These are phyloP conservation scores for Tephrocybe sp. DNA, from an alignment of 768 basidiomycete genomes.

Conservation along the genomic window DNA sequence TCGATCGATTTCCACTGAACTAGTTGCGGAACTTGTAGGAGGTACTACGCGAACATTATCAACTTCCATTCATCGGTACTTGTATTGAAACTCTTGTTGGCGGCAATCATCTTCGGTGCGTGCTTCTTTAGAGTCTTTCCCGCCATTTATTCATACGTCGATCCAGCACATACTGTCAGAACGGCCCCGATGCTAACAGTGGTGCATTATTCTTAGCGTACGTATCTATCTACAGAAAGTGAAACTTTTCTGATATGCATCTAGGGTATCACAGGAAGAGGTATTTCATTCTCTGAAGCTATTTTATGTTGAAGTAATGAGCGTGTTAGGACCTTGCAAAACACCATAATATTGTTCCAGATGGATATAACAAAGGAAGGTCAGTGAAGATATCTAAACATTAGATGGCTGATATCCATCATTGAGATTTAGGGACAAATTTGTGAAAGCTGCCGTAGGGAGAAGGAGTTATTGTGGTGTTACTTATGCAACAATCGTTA, in stretches of 20 bases:
- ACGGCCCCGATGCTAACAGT: constrained; percentile 21
- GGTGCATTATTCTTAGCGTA: constrained; percentile 22
- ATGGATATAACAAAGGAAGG: constrained; percentile 24
- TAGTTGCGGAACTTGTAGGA: constrained; percentile 40
- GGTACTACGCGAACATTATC: constrained; percentile 66
- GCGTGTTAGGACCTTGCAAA: constrained; percentile 11
- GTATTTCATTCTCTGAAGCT: background rate
- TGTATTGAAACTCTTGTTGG: constrained; percentile 69
- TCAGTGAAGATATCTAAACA: background rate
- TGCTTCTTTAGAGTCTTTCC: background rate
- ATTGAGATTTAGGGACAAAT: constrained; percentile 20
- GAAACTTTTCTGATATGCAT: background rate
- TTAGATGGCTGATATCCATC: background rate
- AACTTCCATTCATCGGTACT: constrained; percentile 62
- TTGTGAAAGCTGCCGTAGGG: constrained; percentile 37
- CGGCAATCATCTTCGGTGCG: constrained; percentile 64
- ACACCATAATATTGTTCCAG: constrained; percentile 18
- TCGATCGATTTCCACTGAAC: background rate
- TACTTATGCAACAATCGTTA: constrained; percentile 34
- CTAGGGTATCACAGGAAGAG: constrained; percentile 10
- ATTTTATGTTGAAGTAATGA: background rate
- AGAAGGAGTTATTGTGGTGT: constrained; percentile 28
- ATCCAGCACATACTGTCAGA: constrained; percentile 18
- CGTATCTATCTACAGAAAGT: background rate
- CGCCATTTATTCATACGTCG: background rate